phyloP scores from a whole-genome alignment of 345 rosid species.

The Trapa bicornis region DNA sequence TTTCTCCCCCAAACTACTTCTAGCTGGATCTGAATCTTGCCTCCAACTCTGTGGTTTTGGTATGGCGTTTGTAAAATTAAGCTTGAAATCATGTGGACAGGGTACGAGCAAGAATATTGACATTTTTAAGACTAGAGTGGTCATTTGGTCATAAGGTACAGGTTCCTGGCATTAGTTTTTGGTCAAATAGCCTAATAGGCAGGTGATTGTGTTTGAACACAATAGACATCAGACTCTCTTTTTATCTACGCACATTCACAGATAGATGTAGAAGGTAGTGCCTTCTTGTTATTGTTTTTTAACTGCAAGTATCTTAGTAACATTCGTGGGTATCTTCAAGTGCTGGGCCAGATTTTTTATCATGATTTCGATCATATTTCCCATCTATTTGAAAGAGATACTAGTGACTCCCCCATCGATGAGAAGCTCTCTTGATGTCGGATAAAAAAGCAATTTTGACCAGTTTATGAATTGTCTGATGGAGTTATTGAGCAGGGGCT shows the following conservation, averaged over 20 bases:
- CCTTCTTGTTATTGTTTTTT: not conserved
- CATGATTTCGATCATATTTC: no score
- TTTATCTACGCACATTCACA: not conserved
- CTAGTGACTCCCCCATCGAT: not conserved
- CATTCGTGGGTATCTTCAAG: not conserved
- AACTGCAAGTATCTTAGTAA: not conserved
- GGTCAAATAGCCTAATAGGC: not conserved
- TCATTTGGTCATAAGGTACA: not conserved
- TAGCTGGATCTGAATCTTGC: no score
- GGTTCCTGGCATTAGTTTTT: not conserved
- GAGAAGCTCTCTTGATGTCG: not conserved
- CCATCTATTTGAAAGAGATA: not conserved
- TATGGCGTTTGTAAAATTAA: not conserved
- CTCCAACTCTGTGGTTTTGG: no score
- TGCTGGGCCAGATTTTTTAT: no score
- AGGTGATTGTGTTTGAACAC: not conserved
- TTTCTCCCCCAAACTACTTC: no score
- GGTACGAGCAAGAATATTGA: no score
- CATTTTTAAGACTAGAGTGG: not conserved
- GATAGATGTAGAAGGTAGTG: not conserved
- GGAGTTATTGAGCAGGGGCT: not conserved
- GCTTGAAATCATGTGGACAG: not conserved
- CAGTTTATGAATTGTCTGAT: not conserved
- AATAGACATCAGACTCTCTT: not conserved
- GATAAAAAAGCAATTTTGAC: not conserved